Evolutionary conservation across 2,329 filamentous ascomycete genomes (phyloP).

Genomic region (Neonectria magnoliae): DNA sequence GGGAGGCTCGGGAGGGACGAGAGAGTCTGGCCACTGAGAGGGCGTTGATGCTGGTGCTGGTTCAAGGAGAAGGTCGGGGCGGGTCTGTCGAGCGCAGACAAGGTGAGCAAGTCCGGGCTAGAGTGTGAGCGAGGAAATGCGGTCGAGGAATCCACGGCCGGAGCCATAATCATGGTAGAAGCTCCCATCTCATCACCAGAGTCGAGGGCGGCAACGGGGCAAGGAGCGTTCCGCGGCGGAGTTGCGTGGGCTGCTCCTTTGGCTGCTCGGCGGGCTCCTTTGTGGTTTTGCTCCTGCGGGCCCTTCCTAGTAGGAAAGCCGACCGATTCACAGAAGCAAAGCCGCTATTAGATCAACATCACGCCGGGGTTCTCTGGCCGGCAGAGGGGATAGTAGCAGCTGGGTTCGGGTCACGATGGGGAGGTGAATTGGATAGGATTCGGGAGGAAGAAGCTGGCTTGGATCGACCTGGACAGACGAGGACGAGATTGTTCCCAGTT

Average conservation of each 20-base stretch:
- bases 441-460: constrained; percentile 6
- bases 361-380: constrained; percentile 42
- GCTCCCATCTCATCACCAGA: constrained; percentile 50
- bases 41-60: constrained; percentile 31
- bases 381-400: constrained; percentile 36
- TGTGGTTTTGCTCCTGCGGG: constrained; percentile 9
- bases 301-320: constrained; percentile 27
- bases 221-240: constrained; percentile 33
- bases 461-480: constrained; percentile 3
- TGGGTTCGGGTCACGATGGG: constrained; percentile 7
- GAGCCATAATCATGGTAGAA: constrained; percentile 51
- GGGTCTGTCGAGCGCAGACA: constrained; percentile 42
- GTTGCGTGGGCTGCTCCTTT: constrained; percentile 23
- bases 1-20: constrained; percentile 43
- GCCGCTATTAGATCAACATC: constrained; percentile 41
- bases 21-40: constrained; percentile 23
- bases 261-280: constrained; percentile 27
- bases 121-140: constrained; percentile 49
- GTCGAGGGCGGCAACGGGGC: constrained; percentile 4
- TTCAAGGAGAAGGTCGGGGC: constrained; percentile 33
- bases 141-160: constrained; percentile 47
- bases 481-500: constrained; percentile 17
- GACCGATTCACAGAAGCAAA: constrained; percentile 36
- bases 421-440: constrained; percentile 20
- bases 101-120: constrained; percentile 45